Conservation (phyloP, 768 basidiomycete species). For the Xerocomus spinulosus region DNA sequence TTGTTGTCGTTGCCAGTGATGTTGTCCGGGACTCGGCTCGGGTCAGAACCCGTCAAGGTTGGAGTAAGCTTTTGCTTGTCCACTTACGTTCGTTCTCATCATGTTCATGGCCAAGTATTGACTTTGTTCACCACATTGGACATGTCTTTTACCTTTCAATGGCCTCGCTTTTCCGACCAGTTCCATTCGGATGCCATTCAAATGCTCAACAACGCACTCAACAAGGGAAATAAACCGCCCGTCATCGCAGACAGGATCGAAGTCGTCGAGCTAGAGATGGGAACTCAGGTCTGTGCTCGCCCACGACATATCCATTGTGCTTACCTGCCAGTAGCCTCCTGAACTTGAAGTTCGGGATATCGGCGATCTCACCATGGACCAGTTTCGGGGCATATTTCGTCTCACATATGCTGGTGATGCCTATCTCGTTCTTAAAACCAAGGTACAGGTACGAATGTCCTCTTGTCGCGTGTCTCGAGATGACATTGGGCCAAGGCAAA, state of each 20-base stretch:
- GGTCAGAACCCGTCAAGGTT: background rate
- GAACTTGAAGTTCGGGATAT: constrained; percentile 97
- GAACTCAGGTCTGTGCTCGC: constrained; percentile 68
- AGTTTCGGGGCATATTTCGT: constrained; percentile 95
- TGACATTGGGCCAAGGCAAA: constrained; percentile 62
- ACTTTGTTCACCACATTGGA: background rate
- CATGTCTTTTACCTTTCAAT: constrained; percentile 92
- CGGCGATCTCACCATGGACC: constrained; percentile 91
- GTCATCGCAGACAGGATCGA: constrained; percentile 97
- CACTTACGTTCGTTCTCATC: constrained; percentile 16
- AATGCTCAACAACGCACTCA: constrained; percentile 95
- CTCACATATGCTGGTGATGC: constrained; percentile 95
- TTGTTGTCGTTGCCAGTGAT: constrained; percentile 8
- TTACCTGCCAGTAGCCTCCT: constrained; percentile 64
- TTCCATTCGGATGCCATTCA: constrained; percentile 95
- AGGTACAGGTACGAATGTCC: constrained; percentile 69
- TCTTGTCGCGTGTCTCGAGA: background rate
- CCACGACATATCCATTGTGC: background rate
- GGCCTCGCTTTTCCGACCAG: constrained; percentile 95
- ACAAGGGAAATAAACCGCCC: constrained; percentile 95
- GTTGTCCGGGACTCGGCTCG: background rate
- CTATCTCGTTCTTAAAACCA: constrained; percentile 78
- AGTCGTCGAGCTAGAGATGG: constrained; percentile 99
- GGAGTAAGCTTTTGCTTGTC: background rate
- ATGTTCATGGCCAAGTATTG: constrained; percentile 15